Evolutionary conservation across 805 yeast genomes (phyloP).

Genomic region (Pichia scutulata): DNA sequence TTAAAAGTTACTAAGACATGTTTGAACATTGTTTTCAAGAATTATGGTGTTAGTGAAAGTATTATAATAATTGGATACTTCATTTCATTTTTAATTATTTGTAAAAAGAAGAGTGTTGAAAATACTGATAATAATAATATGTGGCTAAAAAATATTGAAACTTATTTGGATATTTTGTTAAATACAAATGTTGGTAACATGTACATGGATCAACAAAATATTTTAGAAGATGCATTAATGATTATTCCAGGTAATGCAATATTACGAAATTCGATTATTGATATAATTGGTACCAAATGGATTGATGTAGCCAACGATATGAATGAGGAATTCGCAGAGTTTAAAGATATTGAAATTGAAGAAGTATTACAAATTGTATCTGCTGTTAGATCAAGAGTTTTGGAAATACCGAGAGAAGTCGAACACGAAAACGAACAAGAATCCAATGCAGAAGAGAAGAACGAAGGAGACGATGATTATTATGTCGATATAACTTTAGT

Average conservation of each 20-base stretch:
- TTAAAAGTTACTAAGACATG: conserved; percentile 13
- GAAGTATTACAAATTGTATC: conserved; percentile 21
- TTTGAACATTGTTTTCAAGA: conserved; percentile 11
- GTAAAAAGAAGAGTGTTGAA: conserved; percentile 1
- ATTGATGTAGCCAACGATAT: conserved; percentile 14
- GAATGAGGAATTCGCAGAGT: conserved; percentile 12
- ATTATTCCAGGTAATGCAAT: conserved; percentile 15
- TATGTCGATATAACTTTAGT: conserved; percentile 48
- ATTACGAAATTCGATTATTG: conserved; percentile 8
- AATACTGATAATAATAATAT: not conserved
- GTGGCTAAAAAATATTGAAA: conserved; percentile 12
- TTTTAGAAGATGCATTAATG: conserved; percentile 18
- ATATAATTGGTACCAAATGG: conserved; percentile 11
- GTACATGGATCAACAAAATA: conserved; percentile 21
- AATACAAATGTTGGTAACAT: conserved; percentile 27
- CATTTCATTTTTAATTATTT: conserved; percentile 15
- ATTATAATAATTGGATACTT: conserved; percentile 21
- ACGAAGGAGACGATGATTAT: conserved; percentile 30
- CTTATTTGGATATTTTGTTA: conserved; percentile 30
- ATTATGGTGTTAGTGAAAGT: conserved; percentile 19
- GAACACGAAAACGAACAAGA: conserved; percentile 1
- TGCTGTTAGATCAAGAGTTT: conserved; percentile 50
- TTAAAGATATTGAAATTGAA: conserved; percentile 1
- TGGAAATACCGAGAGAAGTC: conserved; percentile 52
- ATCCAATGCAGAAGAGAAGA: conserved; percentile 16